Evolutionary conservation across 2,329 filamentous ascomycete genomes (phyloP), one percentile per base, ranked within the genome.

Genomic region (Penicillium capsulatum): DNA sequence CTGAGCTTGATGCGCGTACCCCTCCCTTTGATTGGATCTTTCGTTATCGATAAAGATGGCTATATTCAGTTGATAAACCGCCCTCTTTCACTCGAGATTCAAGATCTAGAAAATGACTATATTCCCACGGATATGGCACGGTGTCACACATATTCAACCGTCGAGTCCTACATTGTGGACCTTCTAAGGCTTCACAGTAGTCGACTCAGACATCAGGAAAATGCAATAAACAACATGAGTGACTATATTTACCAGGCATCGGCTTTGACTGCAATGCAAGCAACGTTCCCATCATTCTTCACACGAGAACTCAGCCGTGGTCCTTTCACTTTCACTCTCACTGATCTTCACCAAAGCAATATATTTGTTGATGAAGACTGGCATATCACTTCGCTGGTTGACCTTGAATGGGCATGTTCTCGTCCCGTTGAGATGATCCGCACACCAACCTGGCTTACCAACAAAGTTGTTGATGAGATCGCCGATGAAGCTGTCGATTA

Each of bases 301-400:
- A 47, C 24, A 3, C 38, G 58, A 63, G 49, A 28, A 16, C 47
- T 66, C 14, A 46, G 53, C 14, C 46, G 54, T 17, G 63, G 66
- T 4, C 63, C 62, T 2, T 69, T 66, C 40, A 34, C 57, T 33
- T 50, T 59, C 35, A 53, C 28, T 3, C 49, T 70, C 7, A 69
- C 65, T n/a, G 67, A 71, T 47, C 44, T 72, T 4, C 60, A 71
- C 36, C 54, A 56, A 38, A 66, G 62, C 37, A 60, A 60, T 34
- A 56, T 60, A 9, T 45, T 54, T 20, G 54, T 58, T 16, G 47
- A 57, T 38, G 27, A 48, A 5, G 26, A 52, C 4, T 59, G 55
- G 57, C 38, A 55, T 26, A 50, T 58, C 15, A 54, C 32, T 2
- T 55, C 31, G 10, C 17, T 56, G 13, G 45, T 58, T 17, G 51